Evolutionary conservation across 2,329 filamentous ascomycete genomes (phyloP).

Genomic region (Rhynchosporium graminicola): DNA sequence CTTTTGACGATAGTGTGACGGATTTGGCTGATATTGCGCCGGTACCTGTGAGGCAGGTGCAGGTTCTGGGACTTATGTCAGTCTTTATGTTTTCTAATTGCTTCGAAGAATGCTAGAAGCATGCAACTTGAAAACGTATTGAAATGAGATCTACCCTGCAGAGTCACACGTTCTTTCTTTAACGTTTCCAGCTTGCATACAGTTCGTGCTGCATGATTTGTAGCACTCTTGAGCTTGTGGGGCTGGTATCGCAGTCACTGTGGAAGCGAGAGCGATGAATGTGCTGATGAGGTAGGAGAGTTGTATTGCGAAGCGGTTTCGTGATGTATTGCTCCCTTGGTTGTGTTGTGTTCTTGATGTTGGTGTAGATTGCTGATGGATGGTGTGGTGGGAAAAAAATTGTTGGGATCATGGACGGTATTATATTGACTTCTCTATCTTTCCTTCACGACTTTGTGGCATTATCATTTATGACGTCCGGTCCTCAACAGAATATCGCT

Average conservation of each 20-base stretch:
- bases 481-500: too few species aligned
- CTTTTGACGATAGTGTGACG: not conserved
- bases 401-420: too few species aligned
- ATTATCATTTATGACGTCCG: too few species aligned
- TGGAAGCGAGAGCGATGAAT: conserved; percentile 2
- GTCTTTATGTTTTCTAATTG: too few species aligned
- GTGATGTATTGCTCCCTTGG: not conserved
- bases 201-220: conserved; percentile 1
- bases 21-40: not conserved
- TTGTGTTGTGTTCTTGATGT: too few species aligned
- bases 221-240: not conserved
- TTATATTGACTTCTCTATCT: too few species aligned
- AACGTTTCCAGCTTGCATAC: conserved; percentile 4
- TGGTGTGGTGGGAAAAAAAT: not conserved
- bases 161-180: conserved; percentile 9
- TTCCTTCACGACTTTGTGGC: too few species aligned
- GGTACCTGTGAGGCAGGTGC: conserved; percentile 10
- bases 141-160: not conserved
- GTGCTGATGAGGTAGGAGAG: conserved; percentile 2
- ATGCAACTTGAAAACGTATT: not conserved
- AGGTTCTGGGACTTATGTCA: not conserved
- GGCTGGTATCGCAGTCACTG: not conserved
- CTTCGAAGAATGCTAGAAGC: not conserved
- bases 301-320: conserved; percentile 1
- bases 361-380: not conserved